A percentile compares a stretch with the other conserved stretches of the same genome.
Conservation (phyloP, 73 alveolate species). For the Effrenium voratum region DNA sequence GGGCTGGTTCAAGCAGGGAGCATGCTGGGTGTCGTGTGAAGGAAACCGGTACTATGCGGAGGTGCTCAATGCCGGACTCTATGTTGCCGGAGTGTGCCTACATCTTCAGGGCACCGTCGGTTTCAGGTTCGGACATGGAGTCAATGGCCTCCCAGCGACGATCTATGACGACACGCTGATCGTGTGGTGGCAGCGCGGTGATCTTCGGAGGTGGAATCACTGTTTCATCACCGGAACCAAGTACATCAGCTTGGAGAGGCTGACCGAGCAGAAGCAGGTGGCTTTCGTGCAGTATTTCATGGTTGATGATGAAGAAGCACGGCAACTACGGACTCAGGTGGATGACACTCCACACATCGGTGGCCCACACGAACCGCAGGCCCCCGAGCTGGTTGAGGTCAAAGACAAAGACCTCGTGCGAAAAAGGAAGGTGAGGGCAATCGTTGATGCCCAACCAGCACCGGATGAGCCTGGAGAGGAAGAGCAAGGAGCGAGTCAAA, state of each 20-base stretch:
- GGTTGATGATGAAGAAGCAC: not conserved
- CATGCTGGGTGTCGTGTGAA: not conserved
- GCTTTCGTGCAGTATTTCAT: conserved; percentile 16
- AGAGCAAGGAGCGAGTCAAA: no score
- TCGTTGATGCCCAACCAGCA: no score
- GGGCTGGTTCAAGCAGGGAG: conserved; percentile 27
- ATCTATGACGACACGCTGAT: conserved; percentile 6
- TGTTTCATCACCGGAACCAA: not conserved
- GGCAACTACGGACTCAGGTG: not conserved
- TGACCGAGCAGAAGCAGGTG: not conserved
- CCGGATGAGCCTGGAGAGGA: no score
- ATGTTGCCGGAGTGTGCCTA: not conserved
- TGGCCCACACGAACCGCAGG: not conserved
- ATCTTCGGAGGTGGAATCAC: not conserved
- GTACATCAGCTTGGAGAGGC: not conserved
- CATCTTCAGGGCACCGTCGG: not conserved
- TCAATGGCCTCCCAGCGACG: not conserved
- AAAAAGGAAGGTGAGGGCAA: no score
- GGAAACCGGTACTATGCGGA: not conserved
- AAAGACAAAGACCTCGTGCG: not conserved
- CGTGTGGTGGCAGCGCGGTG: conserved; percentile 5
- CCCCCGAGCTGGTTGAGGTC: not conserved
- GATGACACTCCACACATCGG: not conserved
- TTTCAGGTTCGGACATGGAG: not conserved
- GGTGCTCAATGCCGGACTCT: not conserved